Evolutionary conservation across 768 basidiomycete species (phyloP), one percentile per base, ranked within the genome.

Genomic region (Psilocybe cyanescens): DNA sequence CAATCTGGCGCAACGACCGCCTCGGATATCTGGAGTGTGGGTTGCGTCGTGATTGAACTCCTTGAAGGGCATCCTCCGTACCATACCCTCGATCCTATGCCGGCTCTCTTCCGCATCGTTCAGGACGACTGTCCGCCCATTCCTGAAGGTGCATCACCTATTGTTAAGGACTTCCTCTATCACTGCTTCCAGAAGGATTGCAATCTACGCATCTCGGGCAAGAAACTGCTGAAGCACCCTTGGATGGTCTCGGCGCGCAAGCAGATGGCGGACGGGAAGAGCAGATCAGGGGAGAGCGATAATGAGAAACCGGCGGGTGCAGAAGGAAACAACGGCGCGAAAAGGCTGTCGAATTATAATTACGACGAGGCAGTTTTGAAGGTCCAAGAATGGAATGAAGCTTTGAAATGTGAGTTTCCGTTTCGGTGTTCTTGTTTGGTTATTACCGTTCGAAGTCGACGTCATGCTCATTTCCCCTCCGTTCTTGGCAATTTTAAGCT

Each of bases 321-420:
- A 57, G 73, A 79, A 62, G 70, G 78, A n/a, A 74, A 72, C 58
- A 73, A 79, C 61, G 72, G 77, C 44, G 58, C 72, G 30, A 73
- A 74, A 70, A 71, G 79, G 58, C 87, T 89, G 11, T 88, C 87
- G 69, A 95, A 92, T 69, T 94, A 92, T 71, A 93, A 93, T 70
- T 97, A 90, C 68, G 95, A 99, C 65, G 94, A 98, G 69, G 95
- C 92, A 17, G 93, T 99, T 35, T 80, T 94, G 67, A 89, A 93
- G 72, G 97, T 99, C 28, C 97, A 98, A 74, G 94, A 98, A 74
- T 99, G 97, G 96, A 99, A 99, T 69, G 94, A 98, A 73, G 97
- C 96, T 0, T 78, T 99, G 60, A 95, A 93, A 75, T 95, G 94
- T 95, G 72, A 54, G 75, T 75, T 6, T 56, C 11, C 4, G n/a